Evolutionary conservation across 306 rosid genomes (phyloP).

Genomic region (Vigna angularis): DNA sequence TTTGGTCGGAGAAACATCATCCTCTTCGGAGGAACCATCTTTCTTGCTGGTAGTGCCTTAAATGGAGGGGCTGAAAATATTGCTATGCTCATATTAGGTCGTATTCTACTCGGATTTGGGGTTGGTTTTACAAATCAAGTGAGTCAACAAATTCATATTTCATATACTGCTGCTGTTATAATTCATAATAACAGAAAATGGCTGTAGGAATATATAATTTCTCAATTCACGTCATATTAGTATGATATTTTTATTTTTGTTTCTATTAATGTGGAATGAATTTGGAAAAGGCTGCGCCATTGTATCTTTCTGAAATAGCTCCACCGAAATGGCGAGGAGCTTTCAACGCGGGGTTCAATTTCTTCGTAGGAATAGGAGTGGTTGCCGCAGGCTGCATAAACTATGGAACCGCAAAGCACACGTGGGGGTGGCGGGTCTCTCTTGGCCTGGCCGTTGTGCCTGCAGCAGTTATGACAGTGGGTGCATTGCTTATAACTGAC

Average conservation of each 20-base stretch:
- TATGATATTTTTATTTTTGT: no score
- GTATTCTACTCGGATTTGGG: slow-evolving; percentile 74
- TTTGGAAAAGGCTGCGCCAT: slow-evolving; percentile 64
- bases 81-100: slow-evolving; percentile 80
- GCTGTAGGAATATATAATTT: not conserved
- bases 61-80: slow-evolving; percentile 76
- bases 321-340: slow-evolving; percentile 86
- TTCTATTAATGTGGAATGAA: not conserved
- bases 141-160: slow-evolving; percentile 14
- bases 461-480: slow-evolving; percentile 56
- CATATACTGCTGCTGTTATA: not conserved
- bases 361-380: slow-evolving; percentile 69
- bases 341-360: slow-evolving; percentile 64
- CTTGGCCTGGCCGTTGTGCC: slow-evolving; percentile 75
- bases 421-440: slow-evolving; percentile 78
- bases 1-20: slow-evolving; percentile 62
- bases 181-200: no score
- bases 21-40: slow-evolving; percentile 67
- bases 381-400: slow-evolving; percentile 67
- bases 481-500: slow-evolving; percentile 61
- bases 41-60: slow-evolving; percentile 62
- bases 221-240: not conserved
- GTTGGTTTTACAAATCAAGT: slow-evolving; percentile 83
- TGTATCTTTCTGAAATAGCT: slow-evolving; percentile 80
- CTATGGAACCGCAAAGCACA: slow-evolving; percentile 56